Evolutionary conservation across 768 basidiomycete species (phyloP), one percentile per base, ranked within the genome.

Genomic region (Boletus reticuloceps): DNA sequence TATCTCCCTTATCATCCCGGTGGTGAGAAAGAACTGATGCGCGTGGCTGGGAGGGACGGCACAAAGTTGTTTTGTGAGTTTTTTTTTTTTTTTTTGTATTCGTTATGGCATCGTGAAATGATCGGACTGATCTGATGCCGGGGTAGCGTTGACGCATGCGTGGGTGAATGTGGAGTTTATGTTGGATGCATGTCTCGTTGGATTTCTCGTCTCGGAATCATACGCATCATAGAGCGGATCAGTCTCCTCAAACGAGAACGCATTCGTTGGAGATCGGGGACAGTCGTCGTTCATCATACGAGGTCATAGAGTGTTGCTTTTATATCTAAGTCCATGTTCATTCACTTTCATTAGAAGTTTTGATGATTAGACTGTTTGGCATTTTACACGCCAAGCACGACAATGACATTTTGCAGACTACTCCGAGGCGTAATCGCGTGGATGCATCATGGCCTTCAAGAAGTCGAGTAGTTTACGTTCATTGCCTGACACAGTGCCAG

Each of bases 101-200:
- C 14, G 19, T 17, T 17, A 6, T 37, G 29, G 29, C 29, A 29
- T 29, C 29, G 29, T 9, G 29, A 29, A 9, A 29, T 29, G 29
- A 29, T 29, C 29, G 29, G 29, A 46, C 51, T 63, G 55, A 51
- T 38, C 43, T 50, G 8, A 29, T 29, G 29, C 29, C 16, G 38
- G 47, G 49, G 38, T 25, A 98, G 96, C 89, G 44, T 72, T 82
- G 22, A 98, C 95, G 0, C 96, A 99, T 70, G 91, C 88, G 5
- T 99, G 96, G 96, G 94, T 99, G 32, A 98, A 93, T 62, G 83
- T 81, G n/a, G 96, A 99, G 48, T 88, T 88, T 63, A 97, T 98
- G 92, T 77, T 99, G 20, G 95, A 98, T 67, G 80, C 85, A 34
- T 98, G 93, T 70, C 76, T 97, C 44, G 89, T 99, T 37, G 96